These are phyloP conservation scores for Auriscalpium orientale DNA, from an alignment of 768 basidiomycete species.

Conservation along the genomic window DNA sequence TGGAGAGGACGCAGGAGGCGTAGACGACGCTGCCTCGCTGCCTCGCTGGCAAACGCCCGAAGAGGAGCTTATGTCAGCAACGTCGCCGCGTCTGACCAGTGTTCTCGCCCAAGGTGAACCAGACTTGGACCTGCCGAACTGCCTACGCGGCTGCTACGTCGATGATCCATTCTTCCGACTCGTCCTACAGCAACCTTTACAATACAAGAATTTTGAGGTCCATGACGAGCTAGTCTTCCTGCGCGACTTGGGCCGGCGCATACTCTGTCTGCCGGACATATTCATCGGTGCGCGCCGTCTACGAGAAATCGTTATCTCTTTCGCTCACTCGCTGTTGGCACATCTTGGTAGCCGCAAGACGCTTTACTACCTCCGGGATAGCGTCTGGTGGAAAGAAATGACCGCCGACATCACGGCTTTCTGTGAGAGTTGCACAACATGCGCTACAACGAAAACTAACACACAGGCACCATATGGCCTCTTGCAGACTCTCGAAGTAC, in stretches of 20 bases:
- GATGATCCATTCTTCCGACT: conserved; percentile 25
- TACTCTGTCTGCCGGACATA: conserved; percentile 25
- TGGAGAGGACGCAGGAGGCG: conserved; percentile 17
- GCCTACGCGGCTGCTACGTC: conserved; percentile 15
- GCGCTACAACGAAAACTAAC: conserved; percentile 13
- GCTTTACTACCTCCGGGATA: conserved; percentile 21
- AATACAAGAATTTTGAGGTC: conserved; percentile 21
- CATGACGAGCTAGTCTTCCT: conserved; percentile 19
- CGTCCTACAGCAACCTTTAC: conserved; percentile 16
- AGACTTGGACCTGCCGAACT: conserved; percentile 7
- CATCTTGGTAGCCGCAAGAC: conserved; percentile 32
- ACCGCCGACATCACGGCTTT: conserved; percentile 18
- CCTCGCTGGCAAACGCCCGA: neutral
- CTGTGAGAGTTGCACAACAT: conserved; percentile 21
- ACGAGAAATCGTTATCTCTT: conserved; percentile 26
- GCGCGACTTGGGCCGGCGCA: neutral
- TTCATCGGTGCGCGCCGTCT: conserved; percentile 12
- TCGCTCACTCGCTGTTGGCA: conserved; percentile 33
- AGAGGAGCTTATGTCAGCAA: neutral
- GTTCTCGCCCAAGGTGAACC: neutral
- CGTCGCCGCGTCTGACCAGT: neutral
- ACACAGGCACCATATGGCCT: conserved; percentile 19
- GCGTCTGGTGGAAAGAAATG: conserved; percentile 35
- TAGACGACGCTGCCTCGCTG: conserved; percentile 27
- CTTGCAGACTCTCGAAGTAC: conserved; percentile 18